Percentiles rank a stretch among this genome's conserved stretches.
phyloP scores from a whole-genome alignment of 208 protist species.

The Trypanosoma mega region DNA sequence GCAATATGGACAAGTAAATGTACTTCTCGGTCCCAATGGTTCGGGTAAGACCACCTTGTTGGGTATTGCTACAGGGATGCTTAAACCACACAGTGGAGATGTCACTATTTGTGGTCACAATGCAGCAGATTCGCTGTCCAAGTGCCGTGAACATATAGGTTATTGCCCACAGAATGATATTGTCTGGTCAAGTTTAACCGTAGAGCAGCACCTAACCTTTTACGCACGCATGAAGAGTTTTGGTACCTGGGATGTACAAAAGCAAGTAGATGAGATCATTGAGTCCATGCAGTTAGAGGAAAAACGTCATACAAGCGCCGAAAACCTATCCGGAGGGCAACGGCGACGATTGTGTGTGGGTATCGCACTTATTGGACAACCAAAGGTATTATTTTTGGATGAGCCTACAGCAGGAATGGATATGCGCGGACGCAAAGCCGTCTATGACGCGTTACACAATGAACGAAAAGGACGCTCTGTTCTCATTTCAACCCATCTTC shows the following conservation, averaged over 20 bases:
- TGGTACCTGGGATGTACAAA: conserved; percentile 37
- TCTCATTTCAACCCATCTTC: conserved; percentile 87
- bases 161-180: conserved; percentile 95
- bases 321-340: conserved; percentile 74
- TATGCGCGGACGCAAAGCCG: conserved; percentile 51
- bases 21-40: conserved; percentile 86
- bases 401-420: conserved; percentile 94
- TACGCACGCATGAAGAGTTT: conserved; percentile 91
- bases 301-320: conserved; percentile 49
- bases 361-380: conserved; percentile 82
- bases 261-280: conserved; percentile 48
- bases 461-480: conserved; percentile 51
- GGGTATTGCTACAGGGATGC: conserved; percentile 72
- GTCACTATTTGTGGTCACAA: conserved; percentile 64
- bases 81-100: conserved; percentile 57
- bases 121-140: conserved; percentile 43
- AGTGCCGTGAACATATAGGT: conserved; percentile 83
- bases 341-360: conserved; percentile 79
- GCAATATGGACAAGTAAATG: conserved; percentile 63
- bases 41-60: conserved; percentile 85
- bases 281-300: conserved; percentile 55
- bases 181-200: conserved; percentile 89
- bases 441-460: conserved; percentile 72
- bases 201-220: conserved; percentile 91
- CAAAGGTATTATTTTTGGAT: conserved; percentile 80